These are phyloP conservation scores for Phoma herbarum DNA, from an alignment of 2,329 filamentous ascomycete genomes.

Conservation along the genomic window DNA sequence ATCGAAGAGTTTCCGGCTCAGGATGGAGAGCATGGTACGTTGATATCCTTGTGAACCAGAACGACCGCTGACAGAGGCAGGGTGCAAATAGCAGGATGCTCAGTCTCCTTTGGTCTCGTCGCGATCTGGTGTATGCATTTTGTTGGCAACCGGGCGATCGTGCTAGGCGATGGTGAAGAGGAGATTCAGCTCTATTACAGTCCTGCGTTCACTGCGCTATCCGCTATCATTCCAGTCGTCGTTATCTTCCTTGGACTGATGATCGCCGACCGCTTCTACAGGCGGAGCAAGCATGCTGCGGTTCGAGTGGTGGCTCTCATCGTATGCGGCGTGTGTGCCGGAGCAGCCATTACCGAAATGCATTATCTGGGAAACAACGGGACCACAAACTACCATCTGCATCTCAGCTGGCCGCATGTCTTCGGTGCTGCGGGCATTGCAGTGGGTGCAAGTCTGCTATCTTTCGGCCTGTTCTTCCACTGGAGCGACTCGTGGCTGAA, in stretches of 20 bases:
- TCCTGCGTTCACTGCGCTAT: constrained; percentile 74
- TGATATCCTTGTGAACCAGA: constrained; percentile 37
- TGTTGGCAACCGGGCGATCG: constrained; percentile 81
- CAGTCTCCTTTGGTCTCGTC: constrained; percentile 57
- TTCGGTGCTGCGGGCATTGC: constrained; percentile 76
- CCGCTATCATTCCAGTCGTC: constrained; percentile 80
- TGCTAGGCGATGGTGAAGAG: constrained; percentile 67
- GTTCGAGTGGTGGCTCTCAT: constrained; percentile 50
- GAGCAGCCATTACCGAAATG: constrained; percentile 82
- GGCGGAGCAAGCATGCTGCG: constrained; percentile 37
- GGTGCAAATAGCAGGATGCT: constrained; percentile 54
- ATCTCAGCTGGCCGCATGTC: constrained; percentile 68
- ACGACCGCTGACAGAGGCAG: constrained; percentile 33
- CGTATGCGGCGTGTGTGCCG: constrained; percentile 73
- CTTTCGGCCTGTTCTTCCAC: constrained; percentile 79
- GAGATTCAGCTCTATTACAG: constrained; percentile 78
- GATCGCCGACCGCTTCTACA: constrained; percentile 62
- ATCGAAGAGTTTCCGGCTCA: constrained; percentile 72
- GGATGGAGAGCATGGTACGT: constrained; percentile 46
- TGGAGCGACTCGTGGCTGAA: constrained; percentile 79
- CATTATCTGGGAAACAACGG: constrained; percentile 88
- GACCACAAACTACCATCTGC: constrained; percentile 77
- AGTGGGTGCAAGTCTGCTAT: constrained; percentile 72
- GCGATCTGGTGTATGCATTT: constrained; percentile 73
- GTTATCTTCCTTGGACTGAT: constrained; percentile 78